Evolutionary conservation across 2,329 filamentous ascomycete genomes (phyloP).

Genomic region (Keithomyces neogunnii): DNA sequence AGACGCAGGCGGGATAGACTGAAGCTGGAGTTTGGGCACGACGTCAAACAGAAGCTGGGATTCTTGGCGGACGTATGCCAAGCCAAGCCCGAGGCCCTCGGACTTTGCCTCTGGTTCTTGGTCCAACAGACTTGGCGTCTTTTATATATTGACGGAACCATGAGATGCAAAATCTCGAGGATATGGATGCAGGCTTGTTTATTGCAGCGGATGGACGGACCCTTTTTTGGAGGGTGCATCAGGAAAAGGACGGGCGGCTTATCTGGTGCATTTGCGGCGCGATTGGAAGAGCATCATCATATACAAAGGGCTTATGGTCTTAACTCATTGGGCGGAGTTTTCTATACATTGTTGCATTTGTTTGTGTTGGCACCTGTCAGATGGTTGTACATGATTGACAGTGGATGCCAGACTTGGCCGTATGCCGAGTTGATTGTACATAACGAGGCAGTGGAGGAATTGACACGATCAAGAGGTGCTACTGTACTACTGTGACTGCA

Average conservation of each 20-base stretch:
- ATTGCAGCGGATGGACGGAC: neutral
- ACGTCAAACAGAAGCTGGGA: neutral
- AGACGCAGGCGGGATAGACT: neutral
- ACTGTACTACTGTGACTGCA: no score
- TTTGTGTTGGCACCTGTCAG: neutral
- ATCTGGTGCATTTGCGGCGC: slow-evolving; percentile 1
- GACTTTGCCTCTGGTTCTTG: neutral
- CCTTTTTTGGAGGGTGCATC: neutral
- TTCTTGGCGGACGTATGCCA: neutral
- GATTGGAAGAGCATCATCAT: neutral
- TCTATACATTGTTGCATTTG: neutral
- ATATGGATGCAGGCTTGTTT: neutral
- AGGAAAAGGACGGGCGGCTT: neutral
- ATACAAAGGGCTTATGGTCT: neutral
- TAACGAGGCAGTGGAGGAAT: neutral
- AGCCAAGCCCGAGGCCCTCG: neutral
- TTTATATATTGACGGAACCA: neutral
- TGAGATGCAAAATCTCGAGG: neutral
- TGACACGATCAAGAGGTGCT: no score
- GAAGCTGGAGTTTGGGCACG: slow-evolving; percentile 1
- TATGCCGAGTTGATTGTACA: neutral
- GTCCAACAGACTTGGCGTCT: neutral
- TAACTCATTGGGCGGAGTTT: slow-evolving; percentile 9
- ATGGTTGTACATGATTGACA: neutral
- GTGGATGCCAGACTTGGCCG: neutral